Evolutionary conservation across 192 early-diverging fungal species (phyloP), one percentile per base, ranked within the genome.

Genomic region (Physocladia obscura): DNA sequence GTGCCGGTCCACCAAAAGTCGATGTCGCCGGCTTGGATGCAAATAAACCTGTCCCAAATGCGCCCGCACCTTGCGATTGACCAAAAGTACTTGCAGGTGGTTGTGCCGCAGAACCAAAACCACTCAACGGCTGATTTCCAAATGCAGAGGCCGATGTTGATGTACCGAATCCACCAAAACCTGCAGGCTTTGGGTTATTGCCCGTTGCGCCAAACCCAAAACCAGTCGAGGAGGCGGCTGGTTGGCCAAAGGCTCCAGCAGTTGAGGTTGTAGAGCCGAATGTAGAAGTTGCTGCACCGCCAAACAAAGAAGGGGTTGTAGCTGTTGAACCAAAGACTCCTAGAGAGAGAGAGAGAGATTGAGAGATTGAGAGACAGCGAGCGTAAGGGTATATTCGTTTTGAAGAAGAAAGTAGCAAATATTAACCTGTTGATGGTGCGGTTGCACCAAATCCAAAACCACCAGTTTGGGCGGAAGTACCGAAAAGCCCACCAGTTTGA

Each of bases 1-100:
- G 70, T 22, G 76, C 49, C 34, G 70, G 38, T 38, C 74, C 52
- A 1, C 78, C 80, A 32, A 86, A 80, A 39, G 69, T 49, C 11
- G 65, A 68, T 2, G 73, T 50, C 11, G 70, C 64, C 24, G 62
- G 58, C 37, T 75, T 77, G 21, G 63, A 39, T 21, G 65, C 73
- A 40, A 75, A 54, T 26, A 54, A 37, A 35, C 56, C 49, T 26
- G 51, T 11, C 50, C 74, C 61, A 78, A 78, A 70, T 19, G 67
- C 49, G 27, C 71, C 55, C 22, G 67, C 49, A 1, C 29, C 19
- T 11, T 56, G 29, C 8, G 60, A 57, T 50, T 81, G 76, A 4
- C 81, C 81, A 67, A 73, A 78, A 21, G 75, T 48, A 29, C 34
- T 63, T 0, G 76, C 39, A 30, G 72, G 63, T 27, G 73, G 32